A percentile compares a stretch with the other conserved stretches of the same genome.
phyloP scores from a whole-genome alignment of 164 flowering plant genomes.

The Akebia trifoliata region DNA sequence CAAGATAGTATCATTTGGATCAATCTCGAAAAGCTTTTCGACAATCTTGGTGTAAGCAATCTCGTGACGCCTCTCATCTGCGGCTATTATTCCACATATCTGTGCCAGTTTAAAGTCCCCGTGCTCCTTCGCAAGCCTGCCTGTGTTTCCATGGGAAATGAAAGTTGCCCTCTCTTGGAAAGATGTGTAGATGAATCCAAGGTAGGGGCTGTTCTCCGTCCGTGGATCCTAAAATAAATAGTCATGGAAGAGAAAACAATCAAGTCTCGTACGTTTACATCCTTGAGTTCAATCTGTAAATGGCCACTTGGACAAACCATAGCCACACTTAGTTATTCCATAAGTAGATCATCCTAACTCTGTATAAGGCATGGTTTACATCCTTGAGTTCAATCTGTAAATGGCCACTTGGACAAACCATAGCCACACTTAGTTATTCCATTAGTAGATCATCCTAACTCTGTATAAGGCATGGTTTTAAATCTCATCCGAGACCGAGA shows the following conservation, averaged over 20 bases:
- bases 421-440: no score
- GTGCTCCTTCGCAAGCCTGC: slow-evolving; percentile 51
- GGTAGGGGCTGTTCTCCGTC: slow-evolving; percentile 74
- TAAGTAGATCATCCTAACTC: no score
- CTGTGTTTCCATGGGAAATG: slow-evolving; percentile 76
- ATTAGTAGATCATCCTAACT: no score
- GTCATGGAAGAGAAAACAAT: not conserved
- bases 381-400: no score
- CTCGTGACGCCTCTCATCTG: slow-evolving; percentile 80
- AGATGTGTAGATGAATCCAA: slow-evolving; percentile 75
- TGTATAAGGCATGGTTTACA: no score
- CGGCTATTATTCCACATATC: slow-evolving; percentile 68
- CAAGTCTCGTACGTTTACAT: no score
- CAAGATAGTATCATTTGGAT: slow-evolving; percentile 54
- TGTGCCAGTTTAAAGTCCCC: slow-evolving; percentile 70
- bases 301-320: no score
- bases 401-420: no score
- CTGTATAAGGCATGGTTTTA: no score
- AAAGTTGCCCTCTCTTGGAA: slow-evolving; percentile 80
- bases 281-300: no score
- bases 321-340: no score
- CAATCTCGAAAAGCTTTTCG: slow-evolving; percentile 69
- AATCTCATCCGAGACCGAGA: no score
- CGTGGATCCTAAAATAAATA: slow-evolving; percentile 45
- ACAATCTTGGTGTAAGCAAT: slow-evolving; percentile 58